Conservation (phyloP, 345 rosid genomes). For the Brassica nigra region DNA sequence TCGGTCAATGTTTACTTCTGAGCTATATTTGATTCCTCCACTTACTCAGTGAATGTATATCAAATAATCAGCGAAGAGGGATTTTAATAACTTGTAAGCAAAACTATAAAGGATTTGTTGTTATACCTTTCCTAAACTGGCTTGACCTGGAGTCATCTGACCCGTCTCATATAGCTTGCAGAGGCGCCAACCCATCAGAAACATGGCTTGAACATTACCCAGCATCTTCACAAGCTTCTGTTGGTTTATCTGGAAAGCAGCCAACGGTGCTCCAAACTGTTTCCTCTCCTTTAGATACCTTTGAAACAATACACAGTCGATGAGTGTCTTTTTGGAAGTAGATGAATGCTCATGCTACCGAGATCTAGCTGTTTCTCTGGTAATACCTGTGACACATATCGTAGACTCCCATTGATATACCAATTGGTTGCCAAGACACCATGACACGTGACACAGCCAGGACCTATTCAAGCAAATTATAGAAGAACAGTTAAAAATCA, state of each 20-base stretch:
- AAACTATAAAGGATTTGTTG: neutral
- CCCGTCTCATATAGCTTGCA: conserved; percentile 88
- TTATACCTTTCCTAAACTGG: conserved; percentile 95
- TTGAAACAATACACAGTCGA: conserved; percentile 20
- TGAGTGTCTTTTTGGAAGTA: neutral
- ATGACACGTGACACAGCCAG: conserved; percentile 92
- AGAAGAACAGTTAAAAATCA: conserved; percentile 7
- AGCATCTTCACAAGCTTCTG: conserved; percentile 89
- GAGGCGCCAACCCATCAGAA: conserved; percentile 93
- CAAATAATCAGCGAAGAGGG: neutral
- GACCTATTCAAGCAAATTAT: conserved; percentile 49
- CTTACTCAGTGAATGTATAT: neutral
- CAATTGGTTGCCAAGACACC: conserved; percentile 97
- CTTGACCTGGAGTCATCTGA: conserved; percentile 89
- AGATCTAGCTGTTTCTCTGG: neutral
- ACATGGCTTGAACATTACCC: conserved; percentile 90
- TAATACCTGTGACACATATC: conserved; percentile 93
- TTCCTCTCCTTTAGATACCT: conserved; percentile 92
- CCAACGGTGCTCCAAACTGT: conserved; percentile 97
- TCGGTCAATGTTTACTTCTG: neutral
- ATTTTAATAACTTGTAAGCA: neutral
- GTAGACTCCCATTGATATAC: conserved; percentile 91
- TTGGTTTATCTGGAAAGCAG: conserved; percentile 89
- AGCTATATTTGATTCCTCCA: neutral
- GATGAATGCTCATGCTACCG: conserved; percentile 3